Evolutionary conservation across 768 basidiomycete species (phyloP).

Genomic region (Russula virescens): DNA sequence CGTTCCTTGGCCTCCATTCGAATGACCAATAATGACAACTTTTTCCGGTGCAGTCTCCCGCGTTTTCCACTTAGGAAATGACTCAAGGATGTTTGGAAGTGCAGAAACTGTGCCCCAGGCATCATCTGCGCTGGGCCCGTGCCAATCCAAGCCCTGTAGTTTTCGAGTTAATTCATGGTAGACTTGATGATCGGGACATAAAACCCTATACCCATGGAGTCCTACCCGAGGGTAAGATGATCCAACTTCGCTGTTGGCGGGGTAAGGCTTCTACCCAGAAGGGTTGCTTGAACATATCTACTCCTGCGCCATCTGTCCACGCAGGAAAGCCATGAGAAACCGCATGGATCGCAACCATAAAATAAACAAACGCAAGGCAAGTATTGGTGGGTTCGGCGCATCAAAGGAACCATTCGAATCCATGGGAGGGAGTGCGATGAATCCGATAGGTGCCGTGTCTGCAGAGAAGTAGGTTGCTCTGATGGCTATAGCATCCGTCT

Average conservation of each 20-base stretch:
- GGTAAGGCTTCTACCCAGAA: slow-evolving; percentile 66
- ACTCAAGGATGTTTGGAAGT: slow-evolving; percentile 42
- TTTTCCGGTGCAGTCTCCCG: slow-evolving; percentile 38
- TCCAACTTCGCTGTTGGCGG: slow-evolving; percentile 58
- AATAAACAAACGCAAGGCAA: slow-evolving; percentile 51
- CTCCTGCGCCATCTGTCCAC: slow-evolving; percentile 78
- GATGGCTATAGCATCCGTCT: slow-evolving; percentile 30
- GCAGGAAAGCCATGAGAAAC: slow-evolving; percentile 5
- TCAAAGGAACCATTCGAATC: slow-evolving; percentile 26
- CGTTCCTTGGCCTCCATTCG: slow-evolving; percentile 88
- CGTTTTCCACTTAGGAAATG: slow-evolving; percentile 34
- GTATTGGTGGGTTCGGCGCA: slow-evolving; percentile 43
- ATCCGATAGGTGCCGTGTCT: slow-evolving; percentile 49
- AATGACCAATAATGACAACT: slow-evolving; percentile 79
- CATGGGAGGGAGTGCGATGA: slow-evolving; percentile 53
- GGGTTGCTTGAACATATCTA: slow-evolving; percentile 49
- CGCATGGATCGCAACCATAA: not conserved
- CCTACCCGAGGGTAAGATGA: slow-evolving; percentile 74
- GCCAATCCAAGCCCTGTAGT: slow-evolving; percentile 84
- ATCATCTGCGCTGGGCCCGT: slow-evolving; percentile 72
- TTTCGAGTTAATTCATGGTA: not conserved
- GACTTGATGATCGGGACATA: not conserved
- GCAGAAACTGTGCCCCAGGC: slow-evolving; percentile 60
- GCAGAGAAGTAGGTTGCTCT: slow-evolving; percentile 56
- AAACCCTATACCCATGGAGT: slow-evolving; percentile 66